Base-by-base conservation (phyloP, 495 filamentous ascomycete genomes). In the Diplogelasinospora grovesii region DNA sequence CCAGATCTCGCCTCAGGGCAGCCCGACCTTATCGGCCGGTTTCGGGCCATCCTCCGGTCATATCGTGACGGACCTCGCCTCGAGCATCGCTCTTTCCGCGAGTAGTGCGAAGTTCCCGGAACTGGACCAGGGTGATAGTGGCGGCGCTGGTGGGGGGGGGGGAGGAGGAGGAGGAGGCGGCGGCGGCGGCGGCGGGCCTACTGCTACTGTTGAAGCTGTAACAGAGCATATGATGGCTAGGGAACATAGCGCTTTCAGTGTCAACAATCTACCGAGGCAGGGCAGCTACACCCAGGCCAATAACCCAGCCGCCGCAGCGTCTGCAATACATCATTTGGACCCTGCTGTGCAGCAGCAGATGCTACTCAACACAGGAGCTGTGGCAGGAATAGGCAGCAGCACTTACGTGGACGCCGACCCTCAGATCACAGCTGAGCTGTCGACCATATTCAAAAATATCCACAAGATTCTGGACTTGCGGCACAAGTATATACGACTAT, bases 401-500 rank as follows among this genome's bases (percentile, higher is more conserved):
- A 62, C 53, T 11, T 75, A 76, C 52, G 69, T 69, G 38, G 68
- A 75, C 35, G 75, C 68, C 39, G 81, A 85, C 41, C 73, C 81
- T 23, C 72, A 81, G 33, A 79, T 97, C 46, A 83, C 83, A 2
- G 74, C 83, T 4, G 92, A 98, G 60, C 61, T 98, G 37, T 75
- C 71, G 50, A 74, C 74, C 11, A 95, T 97, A 41, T 97, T 89
- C 52, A 78, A 77, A 43, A 94, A 89, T 50, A 84, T 97, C 41
- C 81, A 87, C 58, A 81, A 79, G 40, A 74, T 96, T 6, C 58
- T 95, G 9, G 82, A 93, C 48, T 69, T 87, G n/a, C 78, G 92
- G 22, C 79, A 86, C 50, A 95, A 86, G 50, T 97, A 96, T 60
- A 83, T 97, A 22, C 68, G 74, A 3, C 60, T 95, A n/a, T 97